Conservation (phyloP, 805 yeast species). For the Candida krabiensis region DNA sequence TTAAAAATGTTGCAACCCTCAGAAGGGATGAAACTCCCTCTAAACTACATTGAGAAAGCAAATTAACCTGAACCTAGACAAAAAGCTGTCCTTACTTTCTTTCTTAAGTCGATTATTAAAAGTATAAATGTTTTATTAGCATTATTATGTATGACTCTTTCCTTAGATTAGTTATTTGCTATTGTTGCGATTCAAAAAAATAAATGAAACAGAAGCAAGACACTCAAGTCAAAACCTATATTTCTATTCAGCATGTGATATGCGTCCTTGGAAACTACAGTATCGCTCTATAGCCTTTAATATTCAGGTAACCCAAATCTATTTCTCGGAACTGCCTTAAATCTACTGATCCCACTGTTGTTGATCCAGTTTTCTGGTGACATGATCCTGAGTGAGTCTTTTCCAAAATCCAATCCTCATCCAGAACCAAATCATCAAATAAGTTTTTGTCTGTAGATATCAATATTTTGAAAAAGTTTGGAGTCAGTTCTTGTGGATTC, state of each 20-base stretch:
- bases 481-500: conserved; percentile 12
- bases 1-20: conserved; percentile 13
- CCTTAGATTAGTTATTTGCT: too few relatives aligned
- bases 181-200: too few relatives aligned
- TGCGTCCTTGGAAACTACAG: too few relatives aligned
- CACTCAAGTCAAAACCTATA: too few relatives aligned
- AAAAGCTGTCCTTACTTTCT: not conserved
- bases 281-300: conserved; percentile 26
- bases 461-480: conserved; percentile 23
- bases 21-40: conserved; percentile 20
- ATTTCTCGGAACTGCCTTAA: conserved; percentile 24
- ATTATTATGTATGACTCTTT: too few relatives aligned
- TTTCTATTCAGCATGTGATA: too few relatives aligned
- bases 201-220: too few relatives aligned
- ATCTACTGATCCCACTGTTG: conserved; percentile 15
- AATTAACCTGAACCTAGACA: not conserved
- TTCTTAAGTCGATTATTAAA: too few relatives aligned
- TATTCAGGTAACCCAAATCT: conserved; percentile 24
- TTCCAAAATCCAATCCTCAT: conserved; percentile 28
- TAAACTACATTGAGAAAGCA: conserved; percentile 17
- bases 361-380: conserved; percentile 8
- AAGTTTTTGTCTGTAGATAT: conserved; percentile 20
- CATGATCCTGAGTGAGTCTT: conserved; percentile 1
- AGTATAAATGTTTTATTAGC: not conserved
- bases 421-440: conserved; percentile 14